Conservation (phyloP, 257 asterid genomes). For the Solanum etuberosum region DNA sequence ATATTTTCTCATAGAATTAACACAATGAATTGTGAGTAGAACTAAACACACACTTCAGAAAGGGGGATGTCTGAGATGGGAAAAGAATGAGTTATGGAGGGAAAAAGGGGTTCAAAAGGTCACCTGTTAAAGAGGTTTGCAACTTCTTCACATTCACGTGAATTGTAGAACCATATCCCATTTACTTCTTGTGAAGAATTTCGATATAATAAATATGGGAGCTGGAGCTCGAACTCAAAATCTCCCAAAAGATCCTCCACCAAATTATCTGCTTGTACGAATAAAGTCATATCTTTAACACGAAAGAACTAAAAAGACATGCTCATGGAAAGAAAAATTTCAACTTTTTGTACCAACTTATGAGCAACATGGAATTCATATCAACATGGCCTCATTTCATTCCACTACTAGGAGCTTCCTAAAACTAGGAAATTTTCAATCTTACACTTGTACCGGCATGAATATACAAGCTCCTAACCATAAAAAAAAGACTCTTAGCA, state of each 20-base stretch:
- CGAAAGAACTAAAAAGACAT: not conserved
- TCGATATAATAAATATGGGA: constrained; percentile 71
- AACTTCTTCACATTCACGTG: constrained; percentile 73
- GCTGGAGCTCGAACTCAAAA: constrained; percentile 76
- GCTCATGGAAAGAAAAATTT: not conserved
- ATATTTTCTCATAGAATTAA: not conserved
- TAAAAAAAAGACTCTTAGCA: not conserved
- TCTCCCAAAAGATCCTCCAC: constrained; percentile 86
- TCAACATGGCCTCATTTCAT: not conserved
- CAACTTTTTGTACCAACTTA: not conserved
- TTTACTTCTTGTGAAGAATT: constrained; percentile 81
- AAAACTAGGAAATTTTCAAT: not conserved
- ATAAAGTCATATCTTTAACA: not conserved
- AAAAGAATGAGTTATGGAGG: not conserved
- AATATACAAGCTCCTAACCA: not conserved
- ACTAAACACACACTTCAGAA: not conserved
- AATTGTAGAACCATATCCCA: constrained; percentile 90
- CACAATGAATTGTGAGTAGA: no score
- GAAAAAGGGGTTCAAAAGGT: not conserved
- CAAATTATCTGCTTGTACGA: constrained; percentile 59
- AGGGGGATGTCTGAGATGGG: not conserved
- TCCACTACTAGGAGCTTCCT: not conserved
- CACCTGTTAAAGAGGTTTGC: constrained; percentile 81
- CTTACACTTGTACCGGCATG: not conserved
- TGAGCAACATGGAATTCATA: not conserved